These are phyloP conservation scores for Ascochyta viciae-villosae DNA, from an alignment of 2,329 filamentous ascomycete species.

Conservation along the genomic window DNA sequence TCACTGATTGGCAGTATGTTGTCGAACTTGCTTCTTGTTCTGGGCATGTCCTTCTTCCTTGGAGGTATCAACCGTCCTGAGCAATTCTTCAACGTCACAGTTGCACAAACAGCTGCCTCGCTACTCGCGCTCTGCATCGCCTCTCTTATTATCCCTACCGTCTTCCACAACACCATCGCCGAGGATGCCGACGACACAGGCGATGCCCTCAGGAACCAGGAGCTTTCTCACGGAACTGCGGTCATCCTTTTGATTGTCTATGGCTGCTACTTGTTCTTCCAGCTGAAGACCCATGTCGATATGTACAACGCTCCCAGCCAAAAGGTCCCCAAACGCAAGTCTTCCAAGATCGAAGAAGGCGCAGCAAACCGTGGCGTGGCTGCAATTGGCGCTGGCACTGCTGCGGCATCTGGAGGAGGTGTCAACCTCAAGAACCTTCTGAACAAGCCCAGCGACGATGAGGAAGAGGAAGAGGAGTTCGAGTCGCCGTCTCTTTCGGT, in stretches of 20 bases:
- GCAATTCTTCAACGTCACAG: conserved; percentile 90
- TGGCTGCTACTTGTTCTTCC: conserved; percentile 84
- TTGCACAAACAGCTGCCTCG: conserved; percentile 87
- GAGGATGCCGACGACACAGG: conserved; percentile 28
- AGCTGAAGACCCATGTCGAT: conserved; percentile 81
- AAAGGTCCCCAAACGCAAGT: conserved; percentile 71
- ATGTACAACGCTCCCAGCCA: conserved; percentile 83
- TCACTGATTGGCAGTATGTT: conserved; percentile 91
- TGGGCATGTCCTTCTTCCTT: conserved; percentile 93
- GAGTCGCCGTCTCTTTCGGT: conserved; percentile 78
- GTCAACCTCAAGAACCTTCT: conserved; percentile 57
- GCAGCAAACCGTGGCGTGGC: conserved; percentile 59
- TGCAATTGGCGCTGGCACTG: conserved; percentile 60
- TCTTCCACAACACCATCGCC: conserved; percentile 63
- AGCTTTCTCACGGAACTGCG: conserved; percentile 71
- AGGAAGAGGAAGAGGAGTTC: conserved; percentile 70
- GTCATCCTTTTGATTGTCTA: conserved; percentile 87
- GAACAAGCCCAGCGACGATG: conserved; percentile 42
- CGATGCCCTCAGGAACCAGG: conserved; percentile 41
- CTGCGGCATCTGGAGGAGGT: conserved; percentile 58
- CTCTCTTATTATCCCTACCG: conserved; percentile 86
- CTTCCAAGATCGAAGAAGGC: conserved; percentile 57
- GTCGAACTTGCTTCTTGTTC: conserved; percentile 85
- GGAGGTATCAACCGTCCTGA: conserved; percentile 79
- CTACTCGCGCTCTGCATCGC: conserved; percentile 80